These are phyloP conservation scores for Microdochium bolleyi DNA, from an alignment of 2,329 filamentous ascomycete species.

Conservation along the genomic window DNA sequence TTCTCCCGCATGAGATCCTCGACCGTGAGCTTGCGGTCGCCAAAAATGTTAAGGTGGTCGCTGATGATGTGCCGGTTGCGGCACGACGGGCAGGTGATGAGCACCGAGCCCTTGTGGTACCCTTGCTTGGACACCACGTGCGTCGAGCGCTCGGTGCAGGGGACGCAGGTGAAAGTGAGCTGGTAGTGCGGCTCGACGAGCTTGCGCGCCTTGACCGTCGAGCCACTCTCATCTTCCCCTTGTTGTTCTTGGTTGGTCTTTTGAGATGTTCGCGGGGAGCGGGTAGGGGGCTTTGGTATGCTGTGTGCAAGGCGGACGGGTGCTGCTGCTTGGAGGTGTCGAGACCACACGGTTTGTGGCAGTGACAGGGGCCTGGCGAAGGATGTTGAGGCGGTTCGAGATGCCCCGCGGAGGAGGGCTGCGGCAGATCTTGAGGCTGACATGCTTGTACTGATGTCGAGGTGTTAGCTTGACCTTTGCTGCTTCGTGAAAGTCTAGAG, in stretches of 20 bases:
- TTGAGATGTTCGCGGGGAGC: background rate
- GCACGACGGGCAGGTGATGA: conserved; percentile 84
- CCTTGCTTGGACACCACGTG: conserved; percentile 90
- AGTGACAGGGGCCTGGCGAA: background rate
- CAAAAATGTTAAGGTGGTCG: conserved; percentile 78
- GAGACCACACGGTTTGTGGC: background rate
- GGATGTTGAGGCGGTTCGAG: background rate
- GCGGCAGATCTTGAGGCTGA: background rate
- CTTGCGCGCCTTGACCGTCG: conserved; percentile 19
- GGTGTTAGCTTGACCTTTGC: background rate
- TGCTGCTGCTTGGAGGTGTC: conserved; percentile 10
- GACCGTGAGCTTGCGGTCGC: conserved; percentile 60
- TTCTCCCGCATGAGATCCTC: conserved; percentile 72
- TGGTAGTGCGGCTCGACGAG: conserved; percentile 63
- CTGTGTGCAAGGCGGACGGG: conserved; percentile 14
- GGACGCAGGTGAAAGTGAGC: conserved; percentile 87
- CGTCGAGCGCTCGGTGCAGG: conserved; percentile 70
- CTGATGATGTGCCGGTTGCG: conserved; percentile 84
- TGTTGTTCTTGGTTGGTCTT: too few relatives aligned
- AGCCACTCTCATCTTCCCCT: conserved; percentile 1
- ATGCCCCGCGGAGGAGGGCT: background rate
- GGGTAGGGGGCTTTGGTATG: conserved; percentile 16
- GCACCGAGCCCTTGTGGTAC: conserved; percentile 82
- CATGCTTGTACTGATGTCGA: background rate
- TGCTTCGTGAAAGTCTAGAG: background rate